These are phyloP conservation scores for Exserohilum turcica DNA, from an alignment of 2,329 filamentous ascomycete species.

Conservation along the genomic window DNA sequence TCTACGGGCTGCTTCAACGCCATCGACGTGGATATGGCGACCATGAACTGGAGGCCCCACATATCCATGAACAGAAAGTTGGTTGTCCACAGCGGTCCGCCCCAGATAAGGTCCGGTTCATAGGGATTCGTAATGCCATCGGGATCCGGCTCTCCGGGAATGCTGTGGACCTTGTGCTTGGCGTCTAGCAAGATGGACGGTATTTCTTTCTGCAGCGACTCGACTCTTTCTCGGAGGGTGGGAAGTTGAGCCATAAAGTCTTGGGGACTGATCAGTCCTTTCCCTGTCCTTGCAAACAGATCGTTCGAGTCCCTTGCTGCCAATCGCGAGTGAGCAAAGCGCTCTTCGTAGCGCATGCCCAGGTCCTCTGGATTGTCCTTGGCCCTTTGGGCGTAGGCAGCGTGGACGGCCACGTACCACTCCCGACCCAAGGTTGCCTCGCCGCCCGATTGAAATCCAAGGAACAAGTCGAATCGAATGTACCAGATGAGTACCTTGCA, in stretches of 20 bases:
- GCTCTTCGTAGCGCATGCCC: constrained; percentile 69
- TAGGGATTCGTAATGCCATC: constrained; percentile 78
- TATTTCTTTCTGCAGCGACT: constrained; percentile 56
- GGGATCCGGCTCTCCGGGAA: constrained; percentile 60
- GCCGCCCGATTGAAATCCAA: constrained; percentile 80
- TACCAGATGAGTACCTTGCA: constrained; percentile 88
- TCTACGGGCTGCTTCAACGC: constrained; percentile 58
- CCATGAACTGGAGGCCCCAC: constrained; percentile 79
- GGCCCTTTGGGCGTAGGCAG: constrained; percentile 66
- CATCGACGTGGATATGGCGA: constrained; percentile 71
- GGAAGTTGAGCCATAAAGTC: constrained; percentile 67
- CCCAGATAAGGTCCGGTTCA: constrained; percentile 67
- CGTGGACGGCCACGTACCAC: constrained; percentile 73
- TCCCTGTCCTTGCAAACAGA: constrained; percentile 71
- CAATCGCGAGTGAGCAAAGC: constrained; percentile 69
- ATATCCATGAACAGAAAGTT: constrained; percentile 79
- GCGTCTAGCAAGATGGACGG: constrained; percentile 67
- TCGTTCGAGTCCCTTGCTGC: constrained; percentile 81
- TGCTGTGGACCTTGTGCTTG: constrained; percentile 66
- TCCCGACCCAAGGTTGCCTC: constrained; percentile 73
- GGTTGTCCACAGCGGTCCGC: constrained; percentile 71
- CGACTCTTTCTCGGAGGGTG: constrained; percentile 50
- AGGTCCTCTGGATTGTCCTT: constrained; percentile 66
- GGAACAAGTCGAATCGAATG: constrained; percentile 82
- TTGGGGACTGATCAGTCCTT: constrained; percentile 66